A percentile compares a stretch with the other conserved stretches of the same genome.
Conservation (phyloP, 495 filamentous ascomycete genomes). For the Xanthoparmelia taractica region DNA sequence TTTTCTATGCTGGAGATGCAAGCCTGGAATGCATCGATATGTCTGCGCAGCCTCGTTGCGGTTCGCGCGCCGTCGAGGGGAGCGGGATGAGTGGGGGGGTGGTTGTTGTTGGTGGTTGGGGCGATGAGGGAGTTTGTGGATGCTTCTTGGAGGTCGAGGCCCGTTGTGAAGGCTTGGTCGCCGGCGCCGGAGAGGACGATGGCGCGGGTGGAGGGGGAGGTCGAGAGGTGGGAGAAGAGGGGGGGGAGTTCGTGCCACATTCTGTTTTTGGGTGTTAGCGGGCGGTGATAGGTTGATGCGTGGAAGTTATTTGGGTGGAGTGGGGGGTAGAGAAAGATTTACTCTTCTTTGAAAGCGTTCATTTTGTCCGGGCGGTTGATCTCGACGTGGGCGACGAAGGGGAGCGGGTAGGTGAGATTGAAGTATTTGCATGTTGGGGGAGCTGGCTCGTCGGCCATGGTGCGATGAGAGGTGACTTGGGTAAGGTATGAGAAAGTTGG, state of each 20-base stretch:
- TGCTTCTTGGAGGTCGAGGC: constrained; percentile 58
- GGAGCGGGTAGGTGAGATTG: constrained; percentile 61
- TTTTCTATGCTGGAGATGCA: constrained; percentile 68
- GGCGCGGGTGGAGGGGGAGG: constrained; percentile 62
- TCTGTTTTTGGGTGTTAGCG: constrained; percentile 30
- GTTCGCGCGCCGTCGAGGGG: constrained; percentile 55
- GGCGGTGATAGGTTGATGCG: too few relatives aligned
- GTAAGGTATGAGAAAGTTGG: not conserved
- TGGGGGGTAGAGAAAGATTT: constrained; percentile 20
- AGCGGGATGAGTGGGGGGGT: constrained; percentile 16
- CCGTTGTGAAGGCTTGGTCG: constrained; percentile 73
- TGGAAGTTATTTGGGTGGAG: too few relatives aligned
- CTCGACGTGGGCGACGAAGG: constrained; percentile 80
- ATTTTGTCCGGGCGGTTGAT: constrained; percentile 86
- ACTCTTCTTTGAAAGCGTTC: constrained; percentile 79
- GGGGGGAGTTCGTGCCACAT: constrained; percentile 82
- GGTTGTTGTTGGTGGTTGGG: too few relatives aligned
- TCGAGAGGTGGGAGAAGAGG: constrained; percentile 68
- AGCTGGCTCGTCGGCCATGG: not conserved
- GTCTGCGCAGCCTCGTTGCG: constrained; percentile 54
- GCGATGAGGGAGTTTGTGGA: constrained; percentile 30
- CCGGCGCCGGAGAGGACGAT: constrained; percentile 80
- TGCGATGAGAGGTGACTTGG: not conserved
- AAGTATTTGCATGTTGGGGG: constrained; percentile 57
- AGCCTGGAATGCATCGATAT: constrained; percentile 70